Evolutionary conservation across 148 eudicot species (phyloP), one percentile per base, ranked within the genome.

Genomic region (Rheum nobile): DNA sequence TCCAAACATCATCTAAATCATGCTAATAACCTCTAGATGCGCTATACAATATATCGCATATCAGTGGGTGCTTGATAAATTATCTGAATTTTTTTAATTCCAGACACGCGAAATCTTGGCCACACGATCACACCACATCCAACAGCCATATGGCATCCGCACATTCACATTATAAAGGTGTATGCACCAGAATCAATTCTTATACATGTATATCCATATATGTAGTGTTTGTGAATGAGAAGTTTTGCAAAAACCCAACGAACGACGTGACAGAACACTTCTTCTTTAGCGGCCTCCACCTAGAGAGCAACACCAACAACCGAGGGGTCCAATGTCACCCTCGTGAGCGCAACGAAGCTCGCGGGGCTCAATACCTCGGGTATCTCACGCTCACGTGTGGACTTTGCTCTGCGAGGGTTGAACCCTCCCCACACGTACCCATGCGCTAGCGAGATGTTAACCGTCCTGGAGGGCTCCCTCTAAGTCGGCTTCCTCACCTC

Each of bases 341-440:
- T 75, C 19, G 84, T 82, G 50, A 73, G 73, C 31, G 84, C 76
- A 1, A 75, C 73, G 5, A 82, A 79, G 37, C 76, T 82, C 59
- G 82, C 84, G 3, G 84, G 84, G 4, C 77, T 79, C 11, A 82
- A 79, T 79, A 82, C 84, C 24, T 79, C 79, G 2, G 82, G 79
- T 41, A 75, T 76, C 17, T 82, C 84, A 46, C 76, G 79, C 77
- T 52, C 82, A 7, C 82, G 84, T 31, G 78, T 82, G 31, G 84
- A 82, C 75, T 82, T 13, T 17, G 84, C 75, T 72, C 84, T 79
- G 0, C 75, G 77, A 2, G 84, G 84, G 0, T 71, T 82, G 11
- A 82, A 82, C 79, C 82, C 84, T 4, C 82, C 84, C 26, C 84
- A 82, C 74, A 76, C 79, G 54, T 82, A 82, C 68, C 84, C 84